phyloP scores from a whole-genome alignment of 805 yeast genomes.

The Ogataea methanolica region DNA sequence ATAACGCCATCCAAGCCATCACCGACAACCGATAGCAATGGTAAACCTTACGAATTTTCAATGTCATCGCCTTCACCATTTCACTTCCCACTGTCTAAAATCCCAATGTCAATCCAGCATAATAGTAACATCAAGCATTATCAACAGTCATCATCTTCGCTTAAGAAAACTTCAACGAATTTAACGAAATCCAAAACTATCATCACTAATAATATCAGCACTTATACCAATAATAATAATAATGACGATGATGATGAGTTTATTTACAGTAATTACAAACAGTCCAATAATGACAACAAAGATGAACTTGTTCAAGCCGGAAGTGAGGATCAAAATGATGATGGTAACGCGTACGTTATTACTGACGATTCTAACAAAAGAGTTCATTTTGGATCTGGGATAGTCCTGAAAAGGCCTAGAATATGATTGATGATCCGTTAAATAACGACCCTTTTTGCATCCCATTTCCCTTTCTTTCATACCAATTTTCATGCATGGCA shows the following conservation, averaged over 20 bases:
- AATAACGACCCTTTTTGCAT: too few relatives aligned
- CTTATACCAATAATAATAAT: too few relatives aligned
- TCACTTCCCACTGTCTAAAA: slow-evolving; percentile 25
- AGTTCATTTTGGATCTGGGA: too few relatives aligned
- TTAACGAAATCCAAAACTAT: slow-evolving; percentile 9
- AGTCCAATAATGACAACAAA: slow-evolving; percentile 1
- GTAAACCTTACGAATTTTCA: too few relatives aligned
- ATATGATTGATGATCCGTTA: too few relatives aligned
- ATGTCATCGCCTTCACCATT: slow-evolving; percentile 13
- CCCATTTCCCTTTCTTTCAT: too few relatives aligned
- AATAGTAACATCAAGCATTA: slow-evolving; percentile 3
- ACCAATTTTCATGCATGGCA: too few relatives aligned
- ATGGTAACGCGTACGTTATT: slow-evolving; percentile 11
- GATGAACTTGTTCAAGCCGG: slow-evolving; percentile 6
- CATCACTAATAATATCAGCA: not conserved
- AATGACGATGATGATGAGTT: too few relatives aligned
- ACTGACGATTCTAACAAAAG: slow-evolving; percentile 2
- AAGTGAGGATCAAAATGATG: slow-evolving; percentile 7
- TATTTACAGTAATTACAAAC: not conserved
- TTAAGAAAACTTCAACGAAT: too few relatives aligned
- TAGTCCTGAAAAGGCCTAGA: too few relatives aligned
- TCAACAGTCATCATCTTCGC: slow-evolving; percentile 2
- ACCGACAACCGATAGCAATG: not conserved
- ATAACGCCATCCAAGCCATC: not conserved
- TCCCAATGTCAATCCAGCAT: slow-evolving; percentile 20